Base-by-base conservation (phyloP, 768 basidiomycete species). In the Exidia glandulosa region DNA sequence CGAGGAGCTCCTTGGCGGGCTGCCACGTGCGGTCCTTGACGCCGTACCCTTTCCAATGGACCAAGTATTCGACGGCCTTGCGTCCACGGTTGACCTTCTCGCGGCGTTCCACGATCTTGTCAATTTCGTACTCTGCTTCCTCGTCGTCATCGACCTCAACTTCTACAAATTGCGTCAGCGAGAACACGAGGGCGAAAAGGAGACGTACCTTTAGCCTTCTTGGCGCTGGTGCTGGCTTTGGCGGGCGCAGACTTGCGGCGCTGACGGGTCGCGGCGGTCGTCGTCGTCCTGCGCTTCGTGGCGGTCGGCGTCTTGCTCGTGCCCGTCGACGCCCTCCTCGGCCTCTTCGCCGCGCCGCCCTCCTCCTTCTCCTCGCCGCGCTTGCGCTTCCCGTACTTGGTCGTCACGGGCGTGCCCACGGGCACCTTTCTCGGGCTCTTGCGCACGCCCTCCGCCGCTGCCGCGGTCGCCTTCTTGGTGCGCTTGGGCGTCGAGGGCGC, bases 1-100 rank as follows among this genome's bases (percentile, higher is more conserved):
- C 70, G 60, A 71, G 47, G 33, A 86, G 72, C 3, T 67, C 67
- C 7, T 54, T 59, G 63, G 79, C 79, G 13, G 76, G 78, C 64
- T 86, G 83, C 85, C 85, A 86, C 31, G 83, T 81, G 9, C 77
- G 80, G 27, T 81, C 76, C 1, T 71, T 67, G 6, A 74, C 71
- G 0, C 73, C 56, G 65, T 84, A 86, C 0, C 84, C 83, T 37
- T 70, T 68, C 85, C 85, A 86, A 60, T 73, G 72, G 16, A 86
- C 79, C 50, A 71, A 63, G 62, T 78, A 84, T 59, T 81, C 73
- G 45, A 70, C 63, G 9, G 68, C 68, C 19, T 77, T 71, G 6
- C 74, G 62, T 31, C 66, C 67, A 25, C 64, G 10, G 19, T 19
- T 9, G 36, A 37, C 9, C 36, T 19, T 66, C 52, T 71, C 60